These are phyloP conservation scores for Alternaria hordeiaustralica DNA, from an alignment of 2,329 filamentous ascomycete genomes.

Conservation along the genomic window DNA sequence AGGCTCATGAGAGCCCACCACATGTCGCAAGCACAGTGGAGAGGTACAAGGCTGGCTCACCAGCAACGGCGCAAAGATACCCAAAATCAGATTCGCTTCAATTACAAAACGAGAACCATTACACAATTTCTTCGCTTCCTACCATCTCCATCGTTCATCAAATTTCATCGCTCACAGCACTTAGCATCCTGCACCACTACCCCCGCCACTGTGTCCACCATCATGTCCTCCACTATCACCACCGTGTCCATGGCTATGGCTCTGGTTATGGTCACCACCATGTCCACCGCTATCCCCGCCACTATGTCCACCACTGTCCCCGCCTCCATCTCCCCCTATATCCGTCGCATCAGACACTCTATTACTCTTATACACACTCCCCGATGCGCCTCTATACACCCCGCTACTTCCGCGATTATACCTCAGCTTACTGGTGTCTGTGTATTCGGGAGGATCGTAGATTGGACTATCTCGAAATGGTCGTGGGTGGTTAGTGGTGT, in stretches of 20 bases:
- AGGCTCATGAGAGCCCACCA: background rate
- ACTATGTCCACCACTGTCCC: background rate
- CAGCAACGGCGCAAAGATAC: background rate
- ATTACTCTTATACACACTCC: background rate
- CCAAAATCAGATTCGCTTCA: background rate
- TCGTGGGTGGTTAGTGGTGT: background rate
- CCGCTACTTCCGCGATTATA: background rate
- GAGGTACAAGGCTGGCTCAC: background rate
- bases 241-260: background rate
- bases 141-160: background rate
- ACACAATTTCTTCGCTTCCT: background rate
- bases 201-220: background rate
- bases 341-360: background rate
- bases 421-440: background rate
- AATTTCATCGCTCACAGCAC: background rate
- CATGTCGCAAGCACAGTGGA: background rate
- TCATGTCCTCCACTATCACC: background rate
- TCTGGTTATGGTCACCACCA: background rate
- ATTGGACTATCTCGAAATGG: background rate
- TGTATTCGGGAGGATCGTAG: background rate
- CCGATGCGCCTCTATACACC: background rate
- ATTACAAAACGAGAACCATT: background rate
- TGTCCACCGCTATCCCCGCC: accelerated
- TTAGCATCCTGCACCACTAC: background rate
- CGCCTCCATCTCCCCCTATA: background rate